Base-by-base conservation (phyloP, 306 rosid genomes). In the Hippophae tibetana region DNA sequence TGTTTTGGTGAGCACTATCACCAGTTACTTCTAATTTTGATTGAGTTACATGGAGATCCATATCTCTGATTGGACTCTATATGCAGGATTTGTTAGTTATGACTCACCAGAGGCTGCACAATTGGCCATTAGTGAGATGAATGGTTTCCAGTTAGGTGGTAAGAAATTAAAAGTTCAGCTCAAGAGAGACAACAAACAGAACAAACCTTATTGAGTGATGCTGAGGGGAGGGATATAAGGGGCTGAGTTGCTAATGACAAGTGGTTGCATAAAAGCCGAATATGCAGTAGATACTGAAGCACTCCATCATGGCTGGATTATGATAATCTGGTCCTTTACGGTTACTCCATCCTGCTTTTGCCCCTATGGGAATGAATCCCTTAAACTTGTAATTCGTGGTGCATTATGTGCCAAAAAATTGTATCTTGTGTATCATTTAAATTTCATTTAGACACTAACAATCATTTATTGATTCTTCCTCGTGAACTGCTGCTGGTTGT, bases 81-180 rank as follows among this genome's bases (percentile, higher is more conserved):
- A 65, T 77, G 64, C 95, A 93, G 99, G 99, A 56, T 93, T 93
- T 79, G 99, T 93, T 31, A 93, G 99, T 70, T 93, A 86, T 43
- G 99, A 93, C 57, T 73, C 89, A 5, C 90, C 88, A 6, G 99
- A 89, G 67, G 83, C 84, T 66, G 97, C 99, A 62, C 86, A 88
- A 81, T 60, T 79, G 43, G 99, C 99, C 61, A 93, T 93, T 61
- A 54, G 54, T 69, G 42, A 66, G 93, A 93, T 93, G 99, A 86
- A 93, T 71, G 99, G 99, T 64, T 84, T 0, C 72, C 99, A 89
- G 68, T 84, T 93, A 82, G 87, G 83, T 63, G 90, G 95, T 60
- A 93, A 93, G 84, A 93, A 88, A 66, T 71, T 89, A 52, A 93
- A 93, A 84, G 99, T 93, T 71, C 99, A 93, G 84, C 86, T 88